Percentiles rank a stretch among this genome's conserved stretches.
These are phyloP conservation scores for Sarocladium kiliense DNA, from an alignment of 2,329 filamentous ascomycete genomes.

Conservation along the genomic window DNA sequence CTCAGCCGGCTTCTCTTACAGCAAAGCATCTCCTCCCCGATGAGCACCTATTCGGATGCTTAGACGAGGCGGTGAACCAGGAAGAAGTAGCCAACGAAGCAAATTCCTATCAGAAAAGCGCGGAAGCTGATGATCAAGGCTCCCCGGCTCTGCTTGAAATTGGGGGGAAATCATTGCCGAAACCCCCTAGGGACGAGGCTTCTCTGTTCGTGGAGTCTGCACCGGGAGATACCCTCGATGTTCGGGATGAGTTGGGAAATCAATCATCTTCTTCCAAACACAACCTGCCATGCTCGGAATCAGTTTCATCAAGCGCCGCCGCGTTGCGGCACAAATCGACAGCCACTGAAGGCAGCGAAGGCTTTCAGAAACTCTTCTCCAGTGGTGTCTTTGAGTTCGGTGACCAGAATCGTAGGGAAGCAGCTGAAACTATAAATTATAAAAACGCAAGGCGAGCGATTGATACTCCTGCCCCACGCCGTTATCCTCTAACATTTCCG, in stretches of 20 bases:
- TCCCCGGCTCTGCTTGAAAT: no score
- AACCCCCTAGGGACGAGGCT: no score
- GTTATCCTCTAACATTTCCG: background rate
- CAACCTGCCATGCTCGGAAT: no score
- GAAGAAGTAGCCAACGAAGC: no score
- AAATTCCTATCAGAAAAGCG: no score
- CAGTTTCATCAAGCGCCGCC: no score
- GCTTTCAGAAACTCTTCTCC: background rate
- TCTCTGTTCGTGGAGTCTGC: no score
- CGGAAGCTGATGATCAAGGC: no score
- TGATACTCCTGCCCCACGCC: background rate
- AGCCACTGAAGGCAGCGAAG: background rate
- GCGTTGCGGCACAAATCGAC: background rate
- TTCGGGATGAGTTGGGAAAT: no score
- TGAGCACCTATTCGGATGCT: background rate
- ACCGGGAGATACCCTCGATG: no score
- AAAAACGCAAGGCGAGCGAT: background rate
- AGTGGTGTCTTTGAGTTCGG: conserved; percentile 5
- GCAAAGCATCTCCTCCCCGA: background rate
- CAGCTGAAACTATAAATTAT: background rate
- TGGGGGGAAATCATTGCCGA: no score
- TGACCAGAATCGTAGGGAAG: background rate
- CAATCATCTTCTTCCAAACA: no score
- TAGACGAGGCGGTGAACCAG: background rate
- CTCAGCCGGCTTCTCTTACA: conserved; percentile 11